Base-by-base conservation (phyloP, 805 yeast genomes). In the Clavispora phyllophila region DNA sequence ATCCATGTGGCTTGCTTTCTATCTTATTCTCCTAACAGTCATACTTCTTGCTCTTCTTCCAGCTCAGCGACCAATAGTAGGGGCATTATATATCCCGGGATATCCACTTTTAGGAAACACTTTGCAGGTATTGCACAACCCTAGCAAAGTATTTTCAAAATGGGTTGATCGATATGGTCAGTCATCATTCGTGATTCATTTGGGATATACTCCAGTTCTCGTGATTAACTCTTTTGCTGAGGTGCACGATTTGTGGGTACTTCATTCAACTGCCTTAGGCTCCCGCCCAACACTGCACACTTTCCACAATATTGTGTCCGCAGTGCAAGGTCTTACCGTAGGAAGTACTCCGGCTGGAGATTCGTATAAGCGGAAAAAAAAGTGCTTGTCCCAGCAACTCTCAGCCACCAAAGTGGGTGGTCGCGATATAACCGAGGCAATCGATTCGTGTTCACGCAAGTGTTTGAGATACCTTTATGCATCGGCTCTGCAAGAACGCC, bases 271-370 rank as follows among this genome's bases (percentile, higher is more conserved):
- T 26, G 75, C 81, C 3, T 77, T 76, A 46, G 81, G 78, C 51
- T 84, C 91, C 1, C 65, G 95, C 33, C 93, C 93, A 0, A 60
- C 70, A 17, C 66, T 75, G 41, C 77, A 76, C 58, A 82, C 89
- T 1, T 85, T 86, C 61, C 93, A 86, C 61, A 64, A 70, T 15
- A 68, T 84, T 2, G 66, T 84, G 34, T 72, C 84, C 0, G 60
- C 68, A 19, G 69, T 76, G 0, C 79, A 74, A 42, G 79, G 83
- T 0, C 77, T 72, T 49, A 82, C 87, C 0, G 68, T 82, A 14
- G 87, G 87, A 0, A 78, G 85, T 1, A 81, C 85, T 0, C 87
- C 87, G 1, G 72, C 66, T 44, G 76, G 82, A 1, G 61, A 57
- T 0, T 63, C 76, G 2, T 81, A 65, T 49, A 60, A 65, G 38